Conservation (phyloP, 2,329 filamentous ascomycete genomes). For the Trichoderma asperellum region DNA sequence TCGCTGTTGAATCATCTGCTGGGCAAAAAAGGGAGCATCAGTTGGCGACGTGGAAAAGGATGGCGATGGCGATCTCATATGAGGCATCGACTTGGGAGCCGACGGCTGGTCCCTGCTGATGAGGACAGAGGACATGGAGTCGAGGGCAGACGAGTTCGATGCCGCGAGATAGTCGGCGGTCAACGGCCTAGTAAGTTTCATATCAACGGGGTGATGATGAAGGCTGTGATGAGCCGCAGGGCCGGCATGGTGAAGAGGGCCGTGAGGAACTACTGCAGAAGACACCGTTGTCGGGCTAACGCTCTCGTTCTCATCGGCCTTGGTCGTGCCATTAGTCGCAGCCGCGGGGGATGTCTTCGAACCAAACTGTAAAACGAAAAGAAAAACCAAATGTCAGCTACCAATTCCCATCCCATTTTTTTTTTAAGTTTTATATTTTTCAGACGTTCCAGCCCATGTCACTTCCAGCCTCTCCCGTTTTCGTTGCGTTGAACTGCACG, state of each 20-base stretch:
- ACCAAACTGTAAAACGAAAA: slow-evolving; percentile 57
- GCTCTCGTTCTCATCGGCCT: slow-evolving; percentile 14
- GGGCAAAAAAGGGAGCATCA: slow-evolving; percentile 47
- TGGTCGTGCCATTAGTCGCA: slow-evolving; percentile 46
- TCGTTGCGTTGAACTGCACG: slow-evolving; percentile 20
- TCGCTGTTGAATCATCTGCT: slow-evolving; percentile 47
- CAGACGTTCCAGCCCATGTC: neutral
- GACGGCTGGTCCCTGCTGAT: slow-evolving; percentile 36
- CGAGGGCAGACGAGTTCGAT: slow-evolving; percentile 30
- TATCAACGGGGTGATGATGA: slow-evolving; percentile 30
- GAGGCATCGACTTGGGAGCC: slow-evolving; percentile 43
- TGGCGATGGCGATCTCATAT: slow-evolving; percentile 50
- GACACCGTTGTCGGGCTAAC: slow-evolving; percentile 6
- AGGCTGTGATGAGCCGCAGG: slow-evolving; percentile 51
- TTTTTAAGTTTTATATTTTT: slow-evolving; percentile 22
- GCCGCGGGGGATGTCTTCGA: slow-evolving; percentile 60
- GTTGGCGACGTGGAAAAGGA: slow-evolving; percentile 51
- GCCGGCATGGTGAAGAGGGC: slow-evolving; percentile 38
- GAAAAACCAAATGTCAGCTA: slow-evolving; percentile 43
- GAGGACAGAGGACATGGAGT: slow-evolving; percentile 37
- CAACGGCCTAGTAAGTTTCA: slow-evolving; percentile 30
- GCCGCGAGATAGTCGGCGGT: slow-evolving; percentile 32
- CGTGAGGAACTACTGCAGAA: neutral
- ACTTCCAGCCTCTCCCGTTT: neutral
- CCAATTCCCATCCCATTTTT: slow-evolving; percentile 40